A percentile compares a stretch with the other conserved stretches of the same genome.
Conservation (phyloP, 192 early-diverging fungal species). For the Rhizoclosmatium globosum region DNA sequence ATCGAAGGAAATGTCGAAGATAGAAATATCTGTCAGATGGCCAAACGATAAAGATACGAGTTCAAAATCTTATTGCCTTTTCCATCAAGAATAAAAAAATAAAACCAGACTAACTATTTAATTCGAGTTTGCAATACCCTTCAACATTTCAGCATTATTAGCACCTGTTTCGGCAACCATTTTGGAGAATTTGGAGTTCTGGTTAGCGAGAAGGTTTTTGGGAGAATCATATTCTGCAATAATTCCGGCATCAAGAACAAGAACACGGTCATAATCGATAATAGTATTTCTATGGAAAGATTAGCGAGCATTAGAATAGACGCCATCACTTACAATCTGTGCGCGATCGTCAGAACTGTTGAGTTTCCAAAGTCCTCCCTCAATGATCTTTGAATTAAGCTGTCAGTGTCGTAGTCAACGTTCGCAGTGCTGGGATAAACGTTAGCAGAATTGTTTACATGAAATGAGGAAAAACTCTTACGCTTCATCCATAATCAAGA, state of each 20-base stretch:
- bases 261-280: slow-evolving; percentile 49
- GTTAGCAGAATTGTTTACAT: too few species aligned
- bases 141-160: slow-evolving; percentile 32
- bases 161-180: slow-evolving; percentile 50
- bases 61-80: too few species aligned
- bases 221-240: slow-evolving; percentile 88
- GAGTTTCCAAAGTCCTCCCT: slow-evolving; percentile 50
- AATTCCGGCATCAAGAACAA: slow-evolving; percentile 74
- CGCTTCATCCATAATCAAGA: slow-evolving; percentile 48
- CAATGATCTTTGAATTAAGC: slow-evolving; percentile 57
- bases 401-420: slow-evolving; percentile 60
- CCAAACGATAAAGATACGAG: too few species aligned
- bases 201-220: slow-evolving; percentile 62
- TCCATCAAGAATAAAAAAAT: too few species aligned
- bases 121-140: slow-evolving; percentile 17
- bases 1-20: too few species aligned
- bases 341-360: slow-evolving; percentile 61
- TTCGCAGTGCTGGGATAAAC: slow-evolving; percentile 47
- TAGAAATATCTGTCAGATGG: too few species aligned
- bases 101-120: too few species aligned
- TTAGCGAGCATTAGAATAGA: neutral
- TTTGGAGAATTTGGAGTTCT: slow-evolving; percentile 37
- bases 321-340: slow-evolving; percentile 49
- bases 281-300: slow-evolving; percentile 28
- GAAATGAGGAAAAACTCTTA: slow-evolving; percentile 13